Base-by-base conservation (phyloP, 2,329 filamentous ascomycete species). In the Elsinoe perseae region DNA sequence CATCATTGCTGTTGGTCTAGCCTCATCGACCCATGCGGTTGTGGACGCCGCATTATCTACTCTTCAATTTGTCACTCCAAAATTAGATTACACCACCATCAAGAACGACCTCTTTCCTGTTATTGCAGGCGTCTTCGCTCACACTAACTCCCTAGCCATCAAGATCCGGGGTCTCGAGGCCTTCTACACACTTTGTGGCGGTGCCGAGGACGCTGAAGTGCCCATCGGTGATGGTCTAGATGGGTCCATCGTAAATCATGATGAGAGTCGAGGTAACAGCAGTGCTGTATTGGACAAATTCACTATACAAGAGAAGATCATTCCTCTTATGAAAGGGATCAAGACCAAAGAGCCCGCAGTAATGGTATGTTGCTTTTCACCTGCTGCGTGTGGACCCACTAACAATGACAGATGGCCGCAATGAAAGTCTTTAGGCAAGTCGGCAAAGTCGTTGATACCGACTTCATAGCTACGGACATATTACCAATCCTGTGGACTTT, bases 291-390 rank as follows among this genome's bases (percentile, higher is more conserved):
- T 98, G 25, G 93, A 98, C 74, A 97, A 97, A 70, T 97, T 93
- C 67, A 97, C 93, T 0, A 92, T 98, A 74, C 93, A 98, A 69
- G 93, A 98, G 68, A 97, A 96, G 74, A 87, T 98, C 30, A 81
- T 97, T 0, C 93, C 93, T 0, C 74, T 97, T 3, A 78, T 98
- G 59, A 90, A 88, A 66, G 90, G 79, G 1, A 97, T 98, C 74
- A 97, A 95, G 72, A 98, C 93, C 0, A 97, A 95, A 68, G 93
- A 98, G 69, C 93, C 93, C 0, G 91, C 90, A 6, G 93, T 98
- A 8, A 97, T 97, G 88, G 74, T 75, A 69, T 61, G 70, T 60
- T 7, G n/a, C n/a, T 34, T 21, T 12, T 16, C n/a, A 8, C 25
- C 9, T 18, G 3, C 4, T 3, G 12, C 28, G 1, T 50, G 7